phyloP scores from a whole-genome alignment of 257 asterid species.

The Solanum lycopersicoides region DNA sequence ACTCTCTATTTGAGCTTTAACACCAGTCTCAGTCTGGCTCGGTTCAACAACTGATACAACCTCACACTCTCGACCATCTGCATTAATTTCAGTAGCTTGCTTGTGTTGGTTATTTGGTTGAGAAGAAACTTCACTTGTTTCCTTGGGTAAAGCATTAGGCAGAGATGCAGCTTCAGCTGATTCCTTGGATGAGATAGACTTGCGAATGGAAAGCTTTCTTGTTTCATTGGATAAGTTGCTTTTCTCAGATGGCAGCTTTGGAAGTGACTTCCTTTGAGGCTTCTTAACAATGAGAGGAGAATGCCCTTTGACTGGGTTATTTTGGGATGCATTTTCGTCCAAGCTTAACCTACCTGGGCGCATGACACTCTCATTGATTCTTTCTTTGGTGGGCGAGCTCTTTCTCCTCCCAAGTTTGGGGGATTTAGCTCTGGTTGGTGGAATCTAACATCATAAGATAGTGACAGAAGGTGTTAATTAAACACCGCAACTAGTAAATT shows the following conservation, averaged over 20 bases:
- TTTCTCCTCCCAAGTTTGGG: slow-evolving; percentile 74
- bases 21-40: not conserved
- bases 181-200: slow-evolving; percentile 27
- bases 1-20: slow-evolving; percentile 5
- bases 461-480: not conserved
- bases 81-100: not conserved
- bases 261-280: slow-evolving; percentile 71
- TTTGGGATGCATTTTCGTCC: slow-evolving; percentile 45
- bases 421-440: slow-evolving; percentile 66
- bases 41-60: slow-evolving; percentile 1
- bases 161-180: slow-evolving; percentile 14
- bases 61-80: not conserved
- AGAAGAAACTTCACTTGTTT: slow-evolving; percentile 12
- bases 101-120: not conserved
- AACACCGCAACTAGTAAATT: not conserved
- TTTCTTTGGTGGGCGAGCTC: slow-evolving; percentile 31
- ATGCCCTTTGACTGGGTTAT: slow-evolving; percentile 28
- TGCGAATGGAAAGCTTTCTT: slow-evolving; percentile 23
- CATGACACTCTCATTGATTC: slow-evolving; percentile 14
- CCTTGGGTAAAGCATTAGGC: slow-evolving; percentile 11
- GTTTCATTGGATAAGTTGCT: slow-evolving; percentile 35
- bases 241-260: slow-evolving; percentile 74
- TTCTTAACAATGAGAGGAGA: slow-evolving; percentile 34
- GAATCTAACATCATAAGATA: slow-evolving; percentile 33
- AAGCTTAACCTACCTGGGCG: slow-evolving; percentile 49